Conservation (phyloP, 441 rosid genomes). For the Croton laevigatus region DNA sequence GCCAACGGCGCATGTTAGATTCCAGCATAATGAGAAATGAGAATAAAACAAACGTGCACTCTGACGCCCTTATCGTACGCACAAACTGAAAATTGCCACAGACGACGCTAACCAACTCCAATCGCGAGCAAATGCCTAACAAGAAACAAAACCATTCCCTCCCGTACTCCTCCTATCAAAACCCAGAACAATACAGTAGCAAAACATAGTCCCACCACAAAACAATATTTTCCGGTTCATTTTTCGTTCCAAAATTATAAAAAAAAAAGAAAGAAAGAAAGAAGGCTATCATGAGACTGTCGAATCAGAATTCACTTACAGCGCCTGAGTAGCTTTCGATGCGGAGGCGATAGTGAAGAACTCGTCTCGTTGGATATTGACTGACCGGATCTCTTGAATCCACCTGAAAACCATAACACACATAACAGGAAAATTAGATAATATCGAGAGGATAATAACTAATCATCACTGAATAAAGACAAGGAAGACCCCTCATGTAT, state of each 20-base stretch:
- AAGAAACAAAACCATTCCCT: neutral
- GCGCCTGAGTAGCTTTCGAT: conserved; percentile 51
- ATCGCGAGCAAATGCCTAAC: conserved; percentile 11
- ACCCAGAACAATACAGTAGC: neutral
- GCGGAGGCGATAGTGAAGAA: conserved; percentile 16
- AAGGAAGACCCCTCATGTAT: conserved; percentile 9
- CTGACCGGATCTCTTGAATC: neutral
- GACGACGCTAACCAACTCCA: neutral
- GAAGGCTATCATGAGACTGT: neutral
- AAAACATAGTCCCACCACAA: neutral
- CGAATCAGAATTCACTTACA: conserved; percentile 32
- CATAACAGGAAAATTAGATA: neutral
- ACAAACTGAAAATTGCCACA: conserved; percentile 9
- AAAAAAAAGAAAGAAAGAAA: neutral
- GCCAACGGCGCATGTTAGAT: conserved; percentile 17
- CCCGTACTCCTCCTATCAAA: neutral
- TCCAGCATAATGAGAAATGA: conserved; percentile 1
- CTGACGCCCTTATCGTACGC: conserved; percentile 17
- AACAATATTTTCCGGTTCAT: neutral
- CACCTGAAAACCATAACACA: neutral
- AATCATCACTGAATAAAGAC: neutral
- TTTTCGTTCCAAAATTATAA: conserved; percentile 2
- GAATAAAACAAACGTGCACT: conserved; percentile 12
- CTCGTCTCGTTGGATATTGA: conserved; percentile 13
- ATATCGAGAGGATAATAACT: neutral